Conservation (phyloP, 225 moss, liverwort and hornwort genomes). For the Asterella californica region DNA sequence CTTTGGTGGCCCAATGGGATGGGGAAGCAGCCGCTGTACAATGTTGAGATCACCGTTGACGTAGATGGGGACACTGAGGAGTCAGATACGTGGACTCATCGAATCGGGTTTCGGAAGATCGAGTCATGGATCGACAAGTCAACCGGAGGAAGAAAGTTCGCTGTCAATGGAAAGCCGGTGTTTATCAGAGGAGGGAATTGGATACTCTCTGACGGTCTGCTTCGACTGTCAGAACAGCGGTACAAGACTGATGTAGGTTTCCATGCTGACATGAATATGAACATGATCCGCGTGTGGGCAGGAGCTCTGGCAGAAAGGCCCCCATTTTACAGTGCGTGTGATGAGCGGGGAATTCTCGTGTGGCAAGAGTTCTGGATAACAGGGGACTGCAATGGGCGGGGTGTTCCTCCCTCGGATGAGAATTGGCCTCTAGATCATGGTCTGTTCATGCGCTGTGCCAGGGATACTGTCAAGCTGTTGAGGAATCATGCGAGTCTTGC, state of each 20-base stretch:
- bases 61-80: conserved; percentile 45
- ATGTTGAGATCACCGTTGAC: conserved; percentile 60
- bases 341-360: conserved; percentile 86
- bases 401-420: conserved; percentile 60
- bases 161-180: conserved; percentile 76
- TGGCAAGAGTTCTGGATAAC: conserved; percentile 99
- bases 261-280: conserved; percentile 97
- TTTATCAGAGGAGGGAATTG: conserved; percentile 93
- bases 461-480: conserved; percentile 84
- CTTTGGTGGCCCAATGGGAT: conserved; percentile 98
- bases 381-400: conserved; percentile 95
- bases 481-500: conserved; percentile 93
- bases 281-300: conserved; percentile 93
- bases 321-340: conserved; percentile 79
- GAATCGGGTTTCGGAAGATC: conserved; percentile 82
- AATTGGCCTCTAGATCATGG: conserved; percentile 94
- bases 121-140: conserved; percentile 59
- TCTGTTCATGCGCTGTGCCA: conserved; percentile 75
- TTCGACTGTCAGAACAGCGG: conserved; percentile 80
- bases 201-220: conserved; percentile 88
- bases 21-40: conserved; percentile 90
- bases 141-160: conserved; percentile 72
- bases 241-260: conserved; percentile 85
- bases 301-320: conserved; percentile 95
- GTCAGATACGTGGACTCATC: conserved; percentile 77